Evolutionary conservation across 2,329 filamentous ascomycete genomes (phyloP).

Genomic region (Hypoxylon rubiginosum): DNA sequence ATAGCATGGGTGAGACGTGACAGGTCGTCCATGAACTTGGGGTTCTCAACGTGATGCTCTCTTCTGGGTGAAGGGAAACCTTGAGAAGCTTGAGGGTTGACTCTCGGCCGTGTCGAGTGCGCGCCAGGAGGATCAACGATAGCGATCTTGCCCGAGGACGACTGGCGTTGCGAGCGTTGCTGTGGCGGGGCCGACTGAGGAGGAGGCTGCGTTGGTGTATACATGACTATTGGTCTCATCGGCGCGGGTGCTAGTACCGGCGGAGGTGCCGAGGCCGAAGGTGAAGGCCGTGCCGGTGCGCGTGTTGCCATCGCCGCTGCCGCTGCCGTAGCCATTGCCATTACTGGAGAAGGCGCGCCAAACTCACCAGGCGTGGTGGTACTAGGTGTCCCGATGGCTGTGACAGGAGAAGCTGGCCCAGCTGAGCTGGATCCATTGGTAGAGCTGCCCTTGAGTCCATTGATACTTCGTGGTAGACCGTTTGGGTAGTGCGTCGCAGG

Average conservation of each 20-base stretch:
- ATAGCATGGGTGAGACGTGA: constrained; percentile 57
- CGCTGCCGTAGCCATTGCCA: not conserved
- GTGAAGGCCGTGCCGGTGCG: not conserved
- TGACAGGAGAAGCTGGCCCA: constrained; percentile 2
- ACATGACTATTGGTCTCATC: constrained; percentile 25
- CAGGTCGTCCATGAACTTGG: constrained; percentile 58
- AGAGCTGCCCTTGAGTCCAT: constrained; percentile 29
- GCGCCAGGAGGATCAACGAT: constrained; percentile 43
- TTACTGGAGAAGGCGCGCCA: not conserved
- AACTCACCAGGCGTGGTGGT: constrained; percentile 15
- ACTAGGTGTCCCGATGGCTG: constrained; percentile 1
- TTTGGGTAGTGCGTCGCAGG: constrained; percentile 33
- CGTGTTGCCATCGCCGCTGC: not conserved
- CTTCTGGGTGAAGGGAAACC: constrained; percentile 55
- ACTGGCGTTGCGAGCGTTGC: constrained; percentile 15
- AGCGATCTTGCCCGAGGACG: constrained; percentile 31
- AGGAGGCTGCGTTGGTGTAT: constrained; percentile 9
- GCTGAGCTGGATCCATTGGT: constrained; percentile 15
- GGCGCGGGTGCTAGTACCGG: constrained; percentile 15
- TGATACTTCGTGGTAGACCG: constrained; percentile 40
- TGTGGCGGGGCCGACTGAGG: not conserved
- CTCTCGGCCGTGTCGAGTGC: constrained; percentile 15
- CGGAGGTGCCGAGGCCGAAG: constrained; percentile 1
- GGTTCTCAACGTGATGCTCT: constrained; percentile 48
- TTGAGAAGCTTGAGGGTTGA: constrained; percentile 13